A percentile compares a stretch with the other conserved stretches of the same genome.
These are phyloP conservation scores for Triticum aestivum DNA, from an alignment of 176 grass and related monocot species.

Conservation along the genomic window DNA sequence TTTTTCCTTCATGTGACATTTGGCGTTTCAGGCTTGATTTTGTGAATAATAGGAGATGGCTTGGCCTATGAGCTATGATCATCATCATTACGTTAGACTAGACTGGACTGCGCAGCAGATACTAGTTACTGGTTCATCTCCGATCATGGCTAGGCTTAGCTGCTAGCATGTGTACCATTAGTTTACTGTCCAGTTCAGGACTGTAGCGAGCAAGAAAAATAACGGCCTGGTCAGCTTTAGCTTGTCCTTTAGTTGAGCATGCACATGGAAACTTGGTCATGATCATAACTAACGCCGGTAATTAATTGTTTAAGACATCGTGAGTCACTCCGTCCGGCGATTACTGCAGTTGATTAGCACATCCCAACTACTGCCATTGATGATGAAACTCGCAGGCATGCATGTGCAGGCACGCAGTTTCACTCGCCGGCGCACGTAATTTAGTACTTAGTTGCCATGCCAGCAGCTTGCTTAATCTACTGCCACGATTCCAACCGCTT, in stretches of 20 bases:
- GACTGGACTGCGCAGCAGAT: too few species aligned
- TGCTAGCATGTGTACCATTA: not conserved
- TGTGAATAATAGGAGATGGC: not conserved
- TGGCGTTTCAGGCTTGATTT: not conserved
- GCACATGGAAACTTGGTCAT: not conserved
- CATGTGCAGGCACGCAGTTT: not conserved
- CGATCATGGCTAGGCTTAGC: not conserved
- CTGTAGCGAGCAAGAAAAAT: not conserved
- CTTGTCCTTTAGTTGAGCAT: constrained; percentile 17
- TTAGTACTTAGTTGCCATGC: not conserved
- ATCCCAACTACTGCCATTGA: not conserved
- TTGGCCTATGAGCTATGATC: not conserved
- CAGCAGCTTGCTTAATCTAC: not conserved
- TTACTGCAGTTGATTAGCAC: not conserved
- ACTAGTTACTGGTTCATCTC: too few species aligned
- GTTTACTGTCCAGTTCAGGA: not conserved
- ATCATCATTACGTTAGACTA: not conserved
- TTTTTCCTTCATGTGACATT: not conserved
- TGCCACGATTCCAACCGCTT: not conserved
- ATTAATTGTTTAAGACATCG: not conserved
- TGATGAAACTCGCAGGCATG: not conserved
- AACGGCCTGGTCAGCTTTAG: not conserved
- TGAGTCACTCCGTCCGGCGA: not conserved
- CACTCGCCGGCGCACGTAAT: not conserved
- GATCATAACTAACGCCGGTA: not conserved